Conservation (phyloP, 257 asterid genomes). For the Fraxinus excelsior region DNA sequence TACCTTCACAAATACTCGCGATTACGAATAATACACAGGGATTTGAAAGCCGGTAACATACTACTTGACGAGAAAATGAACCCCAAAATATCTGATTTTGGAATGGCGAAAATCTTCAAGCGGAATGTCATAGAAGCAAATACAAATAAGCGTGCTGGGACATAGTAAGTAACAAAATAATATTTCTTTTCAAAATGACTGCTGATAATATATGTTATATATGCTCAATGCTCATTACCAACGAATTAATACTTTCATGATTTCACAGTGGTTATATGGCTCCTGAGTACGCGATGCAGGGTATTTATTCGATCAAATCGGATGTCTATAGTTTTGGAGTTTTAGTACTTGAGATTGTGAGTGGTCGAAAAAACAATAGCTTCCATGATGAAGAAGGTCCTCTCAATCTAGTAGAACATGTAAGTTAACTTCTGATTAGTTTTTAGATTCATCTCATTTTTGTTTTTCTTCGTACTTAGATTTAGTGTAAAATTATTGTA, state of each 20-base stretch:
- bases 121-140: conserved; percentile 35
- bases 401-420: conserved; percentile 55
- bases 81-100: too few relatives aligned
- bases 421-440: conserved; percentile 26
- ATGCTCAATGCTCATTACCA: background rate
- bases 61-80: too few relatives aligned
- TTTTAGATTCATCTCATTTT: background rate
- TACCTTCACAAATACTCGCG: too few relatives aligned
- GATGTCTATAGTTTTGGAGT: too few relatives aligned
- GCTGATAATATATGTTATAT: background rate
- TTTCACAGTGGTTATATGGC: too few relatives aligned
- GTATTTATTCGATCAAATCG: too few relatives aligned
- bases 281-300: too few relatives aligned
- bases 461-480: background rate
- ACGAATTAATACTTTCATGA: background rate
- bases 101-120: too few relatives aligned
- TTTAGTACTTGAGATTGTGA: too few relatives aligned
- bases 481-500: conserved; percentile 20
- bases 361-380: conserved; percentile 53
- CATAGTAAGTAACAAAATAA: conserved; percentile 40
- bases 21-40: too few relatives aligned
- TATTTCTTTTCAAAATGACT: too few relatives aligned
- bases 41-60: too few relatives aligned
- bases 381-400: conserved; percentile 42
- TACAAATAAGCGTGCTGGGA: conserved; percentile 56